phyloP scores from a whole-genome alignment of 2,329 filamentous ascomycete genomes.

The Cordyceps militaris region DNA sequence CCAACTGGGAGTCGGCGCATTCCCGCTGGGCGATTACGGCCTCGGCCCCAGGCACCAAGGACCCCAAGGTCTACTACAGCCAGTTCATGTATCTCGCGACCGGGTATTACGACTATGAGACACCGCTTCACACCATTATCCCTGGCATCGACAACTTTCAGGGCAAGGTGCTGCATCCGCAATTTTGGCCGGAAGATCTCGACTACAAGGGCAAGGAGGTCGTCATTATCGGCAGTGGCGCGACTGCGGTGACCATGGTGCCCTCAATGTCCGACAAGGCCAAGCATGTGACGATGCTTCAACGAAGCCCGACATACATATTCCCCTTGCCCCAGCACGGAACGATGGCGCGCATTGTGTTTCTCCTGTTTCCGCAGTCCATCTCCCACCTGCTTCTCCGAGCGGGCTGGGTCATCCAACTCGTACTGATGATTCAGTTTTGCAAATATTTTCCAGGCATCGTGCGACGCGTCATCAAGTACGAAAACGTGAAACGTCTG shows the following conservation, averaged over 20 bases:
- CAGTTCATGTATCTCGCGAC: constrained; percentile 49
- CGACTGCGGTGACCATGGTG: constrained; percentile 60
- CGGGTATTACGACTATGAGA: constrained; percentile 61
- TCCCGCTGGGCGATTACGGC: constrained; percentile 48
- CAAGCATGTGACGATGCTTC: constrained; percentile 59
- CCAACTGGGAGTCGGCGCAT: constrained; percentile 47
- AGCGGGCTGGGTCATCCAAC: constrained; percentile 39
- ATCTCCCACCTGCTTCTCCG: constrained; percentile 39
- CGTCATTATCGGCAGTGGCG: constrained; percentile 60
- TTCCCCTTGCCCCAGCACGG: constrained; percentile 41
- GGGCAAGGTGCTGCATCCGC: constrained; percentile 54
- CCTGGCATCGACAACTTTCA: constrained; percentile 32
- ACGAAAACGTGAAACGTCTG: constrained; percentile 36
- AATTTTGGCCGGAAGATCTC: constrained; percentile 64
- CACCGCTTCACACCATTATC: constrained; percentile 47
- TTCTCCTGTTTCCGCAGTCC: constrained; percentile 33
- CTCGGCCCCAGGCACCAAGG: constrained; percentile 22
- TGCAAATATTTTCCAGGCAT: constrained; percentile 42
- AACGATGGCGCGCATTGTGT: constrained; percentile 28
- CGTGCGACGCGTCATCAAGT: constrained; percentile 37
- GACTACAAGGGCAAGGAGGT: constrained; percentile 59
- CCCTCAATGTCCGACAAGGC: constrained; percentile 53
- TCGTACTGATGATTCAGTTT: constrained; percentile 34
- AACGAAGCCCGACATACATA: constrained; percentile 59
- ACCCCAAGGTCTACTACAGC: constrained; percentile 31